Percentiles rank a stretch among this genome's conserved stretches.
Evolutionary conservation across 495 filamentous ascomycete genomes (phyloP).

Genomic region (Podospora pseudopauciseta): DNA sequence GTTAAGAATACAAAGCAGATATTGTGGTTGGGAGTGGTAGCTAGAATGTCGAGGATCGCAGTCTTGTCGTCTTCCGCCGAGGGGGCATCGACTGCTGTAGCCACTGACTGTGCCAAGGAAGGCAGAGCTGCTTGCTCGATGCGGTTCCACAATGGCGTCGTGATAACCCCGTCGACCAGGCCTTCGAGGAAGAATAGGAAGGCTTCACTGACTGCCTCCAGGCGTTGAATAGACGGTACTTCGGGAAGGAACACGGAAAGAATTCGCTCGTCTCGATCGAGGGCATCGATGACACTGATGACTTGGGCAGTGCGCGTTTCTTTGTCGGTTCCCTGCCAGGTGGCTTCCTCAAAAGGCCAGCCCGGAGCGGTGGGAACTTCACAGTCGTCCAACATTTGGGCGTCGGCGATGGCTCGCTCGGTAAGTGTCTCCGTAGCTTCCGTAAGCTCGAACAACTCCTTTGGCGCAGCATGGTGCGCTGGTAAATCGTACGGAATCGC

Average conservation of each 20-base stretch:
- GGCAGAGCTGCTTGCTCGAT: slow-evolving; percentile 59
- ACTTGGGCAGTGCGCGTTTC: slow-evolving; percentile 28
- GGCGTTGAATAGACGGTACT: slow-evolving; percentile 54
- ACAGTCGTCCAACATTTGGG: slow-evolving; percentile 72
- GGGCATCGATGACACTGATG: slow-evolving; percentile 55
- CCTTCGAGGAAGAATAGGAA: slow-evolving; percentile 67
- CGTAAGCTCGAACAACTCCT: slow-evolving; percentile 84
- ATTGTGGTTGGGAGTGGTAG: slow-evolving; percentile 68
- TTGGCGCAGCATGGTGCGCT: slow-evolving; percentile 55
- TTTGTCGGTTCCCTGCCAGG: slow-evolving; percentile 33
- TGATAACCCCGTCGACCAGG: slow-evolving; percentile 72
- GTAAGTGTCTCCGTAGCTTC: slow-evolving; percentile 72
- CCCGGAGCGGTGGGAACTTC: slow-evolving; percentile 51
- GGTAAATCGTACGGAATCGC: slow-evolving; percentile 45
- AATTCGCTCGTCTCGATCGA: slow-evolving; percentile 65
- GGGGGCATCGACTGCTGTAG: neutral
- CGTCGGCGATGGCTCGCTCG: slow-evolving; percentile 74
- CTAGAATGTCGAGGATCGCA: slow-evolving; percentile 68
- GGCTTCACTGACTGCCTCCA: slow-evolving; percentile 66
- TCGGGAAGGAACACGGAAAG: slow-evolving; percentile 56
- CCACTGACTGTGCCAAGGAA: neutral
- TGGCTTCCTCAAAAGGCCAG: slow-evolving; percentile 70
- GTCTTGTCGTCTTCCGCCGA: slow-evolving; percentile 60
- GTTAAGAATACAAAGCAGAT: slow-evolving; percentile 84
- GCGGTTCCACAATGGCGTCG: slow-evolving; percentile 60